Evolutionary conservation across 345 rosid species (phyloP).

Genomic region (Acer campestre): DNA sequence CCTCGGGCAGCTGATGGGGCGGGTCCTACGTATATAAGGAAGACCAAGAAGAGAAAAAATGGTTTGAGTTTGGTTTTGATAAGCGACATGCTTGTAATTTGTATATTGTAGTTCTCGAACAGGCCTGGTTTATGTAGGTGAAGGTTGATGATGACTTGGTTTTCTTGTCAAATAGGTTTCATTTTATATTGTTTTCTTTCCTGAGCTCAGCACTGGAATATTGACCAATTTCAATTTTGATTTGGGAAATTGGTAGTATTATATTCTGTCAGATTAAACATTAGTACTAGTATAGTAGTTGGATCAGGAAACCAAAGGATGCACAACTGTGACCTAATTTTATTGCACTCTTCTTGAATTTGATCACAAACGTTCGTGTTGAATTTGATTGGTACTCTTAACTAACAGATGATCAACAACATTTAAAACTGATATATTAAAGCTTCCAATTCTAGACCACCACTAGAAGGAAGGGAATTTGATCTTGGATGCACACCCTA

Average conservation of each 20-base stretch:
- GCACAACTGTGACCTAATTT: too few species aligned
- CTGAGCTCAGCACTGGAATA: too few species aligned
- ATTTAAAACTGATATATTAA: background rate
- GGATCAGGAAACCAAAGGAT: too few species aligned
- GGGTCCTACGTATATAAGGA: constrained; percentile 15
- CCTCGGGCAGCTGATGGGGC: constrained; percentile 30
- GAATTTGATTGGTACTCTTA: background rate
- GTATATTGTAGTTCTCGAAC: background rate
- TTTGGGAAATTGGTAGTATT: background rate
- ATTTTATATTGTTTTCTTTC: too few species aligned
- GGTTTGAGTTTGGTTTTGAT: constrained; percentile 13
- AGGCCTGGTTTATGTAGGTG: background rate
- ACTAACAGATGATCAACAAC: background rate
- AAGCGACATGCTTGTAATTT: constrained; percentile 22
- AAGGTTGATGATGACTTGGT: background rate
- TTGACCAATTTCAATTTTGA: too few species aligned
- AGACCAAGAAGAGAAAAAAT: constrained; percentile 16
- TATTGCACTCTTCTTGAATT: too few species aligned
- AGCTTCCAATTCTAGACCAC: background rate
- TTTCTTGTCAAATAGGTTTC: constrained; percentile 12
- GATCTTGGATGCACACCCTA: background rate
- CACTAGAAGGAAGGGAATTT: background rate
- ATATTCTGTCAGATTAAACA: background rate
- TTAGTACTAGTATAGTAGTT: too few species aligned
- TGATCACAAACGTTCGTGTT: too few species aligned